Conservation (phyloP, 768 basidiomycete species). For the Stropharia rugosoannulata region DNA sequence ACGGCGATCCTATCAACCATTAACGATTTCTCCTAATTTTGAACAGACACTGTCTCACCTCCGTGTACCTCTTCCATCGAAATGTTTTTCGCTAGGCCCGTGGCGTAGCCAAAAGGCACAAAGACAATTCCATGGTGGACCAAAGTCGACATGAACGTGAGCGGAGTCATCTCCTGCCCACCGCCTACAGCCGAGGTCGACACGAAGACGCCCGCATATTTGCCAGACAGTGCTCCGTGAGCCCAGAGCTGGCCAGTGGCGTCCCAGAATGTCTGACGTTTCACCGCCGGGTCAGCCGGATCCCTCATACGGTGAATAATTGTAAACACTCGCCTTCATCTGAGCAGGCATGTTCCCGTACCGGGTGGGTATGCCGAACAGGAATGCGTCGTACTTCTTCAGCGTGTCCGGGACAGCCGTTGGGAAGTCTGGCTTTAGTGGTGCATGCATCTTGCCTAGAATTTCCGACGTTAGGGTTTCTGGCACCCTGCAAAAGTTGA, state of each 20-base stretch:
- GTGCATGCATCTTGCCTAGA: slow-evolving; percentile 59
- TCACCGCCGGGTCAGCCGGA: not conserved
- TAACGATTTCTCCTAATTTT: not conserved
- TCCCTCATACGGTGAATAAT: not conserved
- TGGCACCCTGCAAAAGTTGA: slow-evolving; percentile 38
- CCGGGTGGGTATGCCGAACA: slow-evolving; percentile 71
- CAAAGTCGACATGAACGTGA: slow-evolving; percentile 54
- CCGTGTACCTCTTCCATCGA: slow-evolving; percentile 52
- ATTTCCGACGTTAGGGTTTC: slow-evolving; percentile 68
- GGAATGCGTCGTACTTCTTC: slow-evolving; percentile 56
- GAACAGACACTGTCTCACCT: slow-evolving; percentile 36
- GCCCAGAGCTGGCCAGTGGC: slow-evolving; percentile 68
- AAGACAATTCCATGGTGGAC: slow-evolving; percentile 72
- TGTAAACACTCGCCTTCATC: slow-evolving; percentile 26
- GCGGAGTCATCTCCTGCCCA: slow-evolving; percentile 69
- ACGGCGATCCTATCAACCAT: slow-evolving; percentile 37
- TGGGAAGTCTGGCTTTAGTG: slow-evolving; percentile 58
- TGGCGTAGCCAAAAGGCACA: slow-evolving; percentile 72
- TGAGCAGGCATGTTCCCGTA: slow-evolving; percentile 79
- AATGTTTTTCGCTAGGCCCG: slow-evolving; percentile 38
- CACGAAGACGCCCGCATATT: slow-evolving; percentile 74
- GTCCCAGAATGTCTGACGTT: slow-evolving; percentile 70
- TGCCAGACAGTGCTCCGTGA: slow-evolving; percentile 61
- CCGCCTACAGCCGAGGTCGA: slow-evolving; percentile 74
- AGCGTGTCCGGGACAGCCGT: slow-evolving; percentile 52